Conservation (phyloP, 176 grass and related monocot species). For the Triticum turgidum region DNA sequence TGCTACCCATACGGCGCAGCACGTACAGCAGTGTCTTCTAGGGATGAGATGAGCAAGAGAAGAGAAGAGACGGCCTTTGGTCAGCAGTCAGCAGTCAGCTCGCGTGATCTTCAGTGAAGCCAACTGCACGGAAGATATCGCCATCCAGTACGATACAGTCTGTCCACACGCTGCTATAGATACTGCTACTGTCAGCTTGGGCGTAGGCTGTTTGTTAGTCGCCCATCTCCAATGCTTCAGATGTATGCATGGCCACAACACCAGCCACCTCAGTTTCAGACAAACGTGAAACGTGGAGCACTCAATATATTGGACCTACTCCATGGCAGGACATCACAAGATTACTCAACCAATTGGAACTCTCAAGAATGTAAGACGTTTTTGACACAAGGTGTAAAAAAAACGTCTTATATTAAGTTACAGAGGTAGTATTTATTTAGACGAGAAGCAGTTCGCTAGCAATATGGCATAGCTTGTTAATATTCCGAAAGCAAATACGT, state of each 20-base stretch:
- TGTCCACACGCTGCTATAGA: not conserved
- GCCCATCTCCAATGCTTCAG: not conserved
- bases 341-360: not conserved
- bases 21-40: not conserved
- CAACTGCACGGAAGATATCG: slow-evolving; percentile 29
- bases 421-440: not conserved
- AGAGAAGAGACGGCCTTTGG: not conserved
- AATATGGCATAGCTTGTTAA: not conserved
- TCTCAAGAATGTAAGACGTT: no score
- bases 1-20: not conserved
- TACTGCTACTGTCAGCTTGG: not conserved
- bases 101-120: slow-evolving; percentile 40
- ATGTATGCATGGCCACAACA: not conserved
- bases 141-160: not conserved
- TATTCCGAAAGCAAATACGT: not conserved
- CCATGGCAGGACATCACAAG: not conserved
- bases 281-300: not conserved
- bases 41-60: not conserved
- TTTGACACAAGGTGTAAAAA: no score
- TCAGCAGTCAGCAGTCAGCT: slow-evolving; percentile 27
- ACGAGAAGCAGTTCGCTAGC: not conserved
- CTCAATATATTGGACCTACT: slow-evolving; percentile 6
- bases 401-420: no score
- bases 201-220: not conserved
- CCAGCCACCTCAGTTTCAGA: not conserved